A percentile compares a stretch with the other conserved stretches of the same genome.
Evolutionary conservation across 768 basidiomycete species (phyloP).

Genomic region (Tylopilus plumbeoviolaceoides): DNA sequence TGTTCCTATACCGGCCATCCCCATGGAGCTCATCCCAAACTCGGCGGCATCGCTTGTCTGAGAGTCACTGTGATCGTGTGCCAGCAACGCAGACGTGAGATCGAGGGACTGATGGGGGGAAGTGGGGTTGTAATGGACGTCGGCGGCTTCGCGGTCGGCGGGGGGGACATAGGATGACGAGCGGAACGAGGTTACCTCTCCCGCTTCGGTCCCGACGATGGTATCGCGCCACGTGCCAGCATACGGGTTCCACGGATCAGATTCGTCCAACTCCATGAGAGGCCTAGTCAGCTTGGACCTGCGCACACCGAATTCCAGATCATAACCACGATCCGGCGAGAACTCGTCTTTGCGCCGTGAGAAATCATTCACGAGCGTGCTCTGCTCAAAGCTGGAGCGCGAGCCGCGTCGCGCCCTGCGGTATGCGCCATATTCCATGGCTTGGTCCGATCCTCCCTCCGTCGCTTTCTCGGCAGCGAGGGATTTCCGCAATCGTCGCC

Average conservation of each 20-base stretch:
- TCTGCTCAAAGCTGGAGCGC: constrained; percentile 23
- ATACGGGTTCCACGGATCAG: constrained; percentile 24
- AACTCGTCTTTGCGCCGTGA: constrained; percentile 32
- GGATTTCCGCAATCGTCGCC: constrained; percentile 32
- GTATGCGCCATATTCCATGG: constrained; percentile 29
- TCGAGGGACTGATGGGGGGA: constrained; percentile 28
- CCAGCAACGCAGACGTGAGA: constrained; percentile 30
- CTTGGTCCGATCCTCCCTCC: constrained; percentile 12
- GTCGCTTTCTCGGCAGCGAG: constrained; percentile 7
- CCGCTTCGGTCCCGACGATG: constrained; percentile 25
- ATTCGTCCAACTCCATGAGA: constrained; percentile 5
- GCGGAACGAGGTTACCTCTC: constrained; percentile 6
- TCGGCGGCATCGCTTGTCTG: constrained; percentile 14
- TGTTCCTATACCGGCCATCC: constrained; percentile 48
- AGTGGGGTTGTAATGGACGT: neutral
- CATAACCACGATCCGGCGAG: constrained; percentile 7
- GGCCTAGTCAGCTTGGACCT: neutral
- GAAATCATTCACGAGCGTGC: constrained; percentile 36
- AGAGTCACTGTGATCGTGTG: constrained; percentile 20
- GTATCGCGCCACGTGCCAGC: constrained; percentile 27
- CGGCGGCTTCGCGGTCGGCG: neutral
- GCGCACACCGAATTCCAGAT: constrained; percentile 11
- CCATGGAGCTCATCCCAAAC: constrained; percentile 17
- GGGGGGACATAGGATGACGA: constrained; percentile 14
- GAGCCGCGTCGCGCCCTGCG: constrained; percentile 32